These are phyloP conservation scores for Cystoisospora suis DNA, from an alignment of 169 alveolate species.

Conservation along the genomic window DNA sequence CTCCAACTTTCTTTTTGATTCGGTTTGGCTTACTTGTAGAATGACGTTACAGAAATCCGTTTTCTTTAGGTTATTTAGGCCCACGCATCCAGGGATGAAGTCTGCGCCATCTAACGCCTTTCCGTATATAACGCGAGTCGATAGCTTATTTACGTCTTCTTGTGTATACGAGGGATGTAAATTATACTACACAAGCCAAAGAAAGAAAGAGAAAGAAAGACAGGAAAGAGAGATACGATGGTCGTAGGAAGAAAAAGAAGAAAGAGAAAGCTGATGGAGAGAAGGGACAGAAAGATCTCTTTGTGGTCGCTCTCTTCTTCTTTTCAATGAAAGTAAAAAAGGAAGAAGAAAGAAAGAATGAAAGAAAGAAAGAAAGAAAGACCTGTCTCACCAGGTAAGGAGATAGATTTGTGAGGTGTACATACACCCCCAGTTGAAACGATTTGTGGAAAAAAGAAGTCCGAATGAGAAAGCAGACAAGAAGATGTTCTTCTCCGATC, in stretches of 20 bases:
- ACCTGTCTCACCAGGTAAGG: too few relatives aligned
- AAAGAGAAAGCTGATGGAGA: conserved; percentile 24
- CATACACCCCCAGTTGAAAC: too few relatives aligned
- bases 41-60: conserved; percentile 96
- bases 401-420: too few relatives aligned
- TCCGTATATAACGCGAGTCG: conserved; percentile 78
- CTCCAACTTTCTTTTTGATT: too few relatives aligned
- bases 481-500: too few relatives aligned
- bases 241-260: conserved; percentile 70
- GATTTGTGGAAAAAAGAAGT: too few relatives aligned
- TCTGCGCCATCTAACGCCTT: conserved; percentile 94
- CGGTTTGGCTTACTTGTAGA: conserved; percentile 84
- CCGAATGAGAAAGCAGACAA: too few relatives aligned
- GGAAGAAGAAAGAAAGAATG: too few relatives aligned
- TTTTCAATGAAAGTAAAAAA: too few relatives aligned
- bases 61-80: conserved; percentile 94
- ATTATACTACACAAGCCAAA: conserved; percentile 33
- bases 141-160: conserved; percentile 76
- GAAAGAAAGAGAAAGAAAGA: not conserved
- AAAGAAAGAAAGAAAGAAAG: too few relatives aligned
- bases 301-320: too few relatives aligned
- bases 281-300: not conserved
- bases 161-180: conserved; percentile 82
- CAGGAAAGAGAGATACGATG: not conserved
- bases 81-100: conserved; percentile 94